These are phyloP conservation scores for Acanthamoeba castellanii DNA, from an alignment of 208 protist genomes.

Conservation along the genomic window DNA sequence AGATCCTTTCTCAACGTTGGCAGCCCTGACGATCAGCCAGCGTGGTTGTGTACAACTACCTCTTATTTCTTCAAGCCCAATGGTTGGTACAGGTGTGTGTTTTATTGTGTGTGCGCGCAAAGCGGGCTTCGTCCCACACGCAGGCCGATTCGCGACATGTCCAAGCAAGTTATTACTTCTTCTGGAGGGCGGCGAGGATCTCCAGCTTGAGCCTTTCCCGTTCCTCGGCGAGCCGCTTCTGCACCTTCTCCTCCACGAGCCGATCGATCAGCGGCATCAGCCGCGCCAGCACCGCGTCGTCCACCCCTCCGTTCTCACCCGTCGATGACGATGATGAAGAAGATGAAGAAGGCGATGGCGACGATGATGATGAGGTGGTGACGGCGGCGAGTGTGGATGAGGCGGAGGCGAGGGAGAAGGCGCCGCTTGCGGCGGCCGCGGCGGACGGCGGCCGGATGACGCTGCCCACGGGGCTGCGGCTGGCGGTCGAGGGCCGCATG, in stretches of 20 bases:
- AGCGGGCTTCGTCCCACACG: neutral
- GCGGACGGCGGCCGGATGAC: too few relatives aligned
- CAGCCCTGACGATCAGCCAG: too few relatives aligned
- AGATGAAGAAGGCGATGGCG: neutral
- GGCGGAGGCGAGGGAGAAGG: too few relatives aligned
- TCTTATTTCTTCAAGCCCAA: too few relatives aligned
- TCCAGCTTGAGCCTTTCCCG: constrained; percentile 24
- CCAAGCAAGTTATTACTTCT: neutral
- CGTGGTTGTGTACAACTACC: too few relatives aligned
- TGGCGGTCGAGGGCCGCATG: too few relatives aligned
- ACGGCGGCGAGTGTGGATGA: neutral
- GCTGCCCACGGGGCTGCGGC: too few relatives aligned
- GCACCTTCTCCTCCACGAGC: constrained; percentile 36
- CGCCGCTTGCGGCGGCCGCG: too few relatives aligned
- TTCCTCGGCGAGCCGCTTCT: constrained; percentile 10
- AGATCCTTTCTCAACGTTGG: neutral
- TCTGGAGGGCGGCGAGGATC: neutral
- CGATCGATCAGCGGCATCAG: constrained; percentile 24
- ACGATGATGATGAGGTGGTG: neutral
- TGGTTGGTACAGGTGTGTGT: too few relatives aligned
- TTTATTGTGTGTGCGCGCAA: too few relatives aligned
- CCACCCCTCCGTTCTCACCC: neutral
- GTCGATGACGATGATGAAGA: neutral
- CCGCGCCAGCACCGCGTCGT: neutral
- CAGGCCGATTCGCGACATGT: neutral